Base-by-base conservation (phyloP, 2,329 filamentous ascomycete genomes). In the Lecanicillium sp. region DNA sequence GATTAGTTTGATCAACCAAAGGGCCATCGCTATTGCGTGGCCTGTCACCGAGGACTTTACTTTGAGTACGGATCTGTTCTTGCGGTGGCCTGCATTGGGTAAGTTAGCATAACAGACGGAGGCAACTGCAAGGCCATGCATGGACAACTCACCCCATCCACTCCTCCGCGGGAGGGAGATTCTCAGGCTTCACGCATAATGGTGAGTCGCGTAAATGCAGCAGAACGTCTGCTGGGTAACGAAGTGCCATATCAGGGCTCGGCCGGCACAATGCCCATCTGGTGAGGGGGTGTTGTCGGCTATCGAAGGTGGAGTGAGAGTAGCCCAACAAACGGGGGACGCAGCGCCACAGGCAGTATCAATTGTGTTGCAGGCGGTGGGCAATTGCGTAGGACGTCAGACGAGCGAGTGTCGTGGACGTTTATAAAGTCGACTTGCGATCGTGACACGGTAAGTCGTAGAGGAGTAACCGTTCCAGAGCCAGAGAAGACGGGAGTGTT, bases 101-200 rank as follows among this genome's bases (percentile, higher is more conserved):
- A 28, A 39, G n/a, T n/a, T n/a, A n/a, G n/a, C n/a, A 44, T 36
- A 45, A 34, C 36, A 35, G 30, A 30, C 15, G 33, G 36, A 25
- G 28, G 33, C 20, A 33, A 22, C 15, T 29, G 27, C 28, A 15
- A 31, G 33, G 18, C n/a, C 20, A 14, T 36, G 25, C 5, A 15
- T 14, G 27, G 18, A 33, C 32, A 37, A 63, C 77, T 57, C 71
- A 94, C 84, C 90, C 88, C 87, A 96, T 94, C 89, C 89, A 97
- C 69, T 94, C 87, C 66, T 94, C 87, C 46, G 83, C 76, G 18
- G 87, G 84, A 48, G 88, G 89, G 33, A 96, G 73, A 47, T 73
- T 76, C 46, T 81, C 69, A 33, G 90, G 90, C 63, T 86, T 94
- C 51, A 74, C 68, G 55, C 88, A 88, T 60, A 95, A 71, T 48